Evolutionary conservation across 2,329 filamentous ascomycete species (phyloP).

Genomic region (Furcasterigmium sp.): DNA sequence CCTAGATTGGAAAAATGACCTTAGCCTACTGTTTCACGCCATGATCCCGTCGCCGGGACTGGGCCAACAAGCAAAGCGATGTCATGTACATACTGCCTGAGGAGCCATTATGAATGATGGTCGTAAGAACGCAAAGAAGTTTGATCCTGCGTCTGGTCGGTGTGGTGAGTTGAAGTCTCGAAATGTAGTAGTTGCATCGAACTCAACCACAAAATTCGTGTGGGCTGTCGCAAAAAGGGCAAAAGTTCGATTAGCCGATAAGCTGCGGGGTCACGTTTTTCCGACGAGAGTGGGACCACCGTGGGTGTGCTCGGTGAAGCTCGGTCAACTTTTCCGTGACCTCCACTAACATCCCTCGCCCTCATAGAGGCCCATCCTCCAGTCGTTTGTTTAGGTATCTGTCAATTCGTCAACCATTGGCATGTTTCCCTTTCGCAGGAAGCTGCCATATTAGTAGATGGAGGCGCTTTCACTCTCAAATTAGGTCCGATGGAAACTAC

Average conservation of each 20-base stretch:
- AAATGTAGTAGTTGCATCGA: background rate
- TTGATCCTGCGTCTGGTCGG: slow-evolving; percentile 70
- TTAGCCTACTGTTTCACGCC: slow-evolving; percentile 95
- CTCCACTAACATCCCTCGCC: too few species aligned
- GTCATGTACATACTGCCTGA: slow-evolving; percentile 77
- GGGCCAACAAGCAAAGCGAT: slow-evolving; percentile 94
- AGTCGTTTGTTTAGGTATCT: too few species aligned
- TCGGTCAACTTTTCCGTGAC: background rate
- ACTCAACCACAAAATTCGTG: slow-evolving; percentile 2
- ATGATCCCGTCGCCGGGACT: slow-evolving; percentile 41
- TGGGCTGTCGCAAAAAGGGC: background rate
- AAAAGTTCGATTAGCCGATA: slow-evolving; percentile 2
- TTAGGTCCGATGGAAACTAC: background rate
- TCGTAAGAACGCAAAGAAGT: slow-evolving; percentile 54
- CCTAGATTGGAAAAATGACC: slow-evolving; percentile 53
- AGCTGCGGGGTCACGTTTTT: background rate
- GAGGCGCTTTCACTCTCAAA: background rate
- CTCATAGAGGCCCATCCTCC: too few species aligned
- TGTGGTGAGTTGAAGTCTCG: slow-evolving; percentile 11
- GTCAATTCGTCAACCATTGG: too few species aligned
- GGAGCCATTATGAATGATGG: slow-evolving; percentile 67
- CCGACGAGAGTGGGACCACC: background rate
- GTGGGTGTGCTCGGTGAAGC: background rate
- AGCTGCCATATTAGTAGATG: too few species aligned
- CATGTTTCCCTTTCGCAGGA: too few species aligned